Percentiles rank a stretch among this genome's conserved stretches.
Evolutionary conservation across 495 filamentous ascomycete species (phyloP).

Genomic region (Aspergillus haitiensis): DNA sequence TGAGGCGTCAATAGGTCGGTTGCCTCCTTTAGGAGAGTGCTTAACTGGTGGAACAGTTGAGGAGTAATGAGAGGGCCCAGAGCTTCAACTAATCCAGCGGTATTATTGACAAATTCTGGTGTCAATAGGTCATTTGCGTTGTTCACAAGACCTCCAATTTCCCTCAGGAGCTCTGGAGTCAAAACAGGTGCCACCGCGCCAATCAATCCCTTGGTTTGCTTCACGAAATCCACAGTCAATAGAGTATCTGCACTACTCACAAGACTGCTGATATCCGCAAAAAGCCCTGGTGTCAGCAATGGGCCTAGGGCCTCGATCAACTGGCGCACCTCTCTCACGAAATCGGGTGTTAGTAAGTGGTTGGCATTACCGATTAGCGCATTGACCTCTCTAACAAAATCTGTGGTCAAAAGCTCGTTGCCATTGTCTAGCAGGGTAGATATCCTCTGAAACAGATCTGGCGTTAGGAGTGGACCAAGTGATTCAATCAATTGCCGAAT

Average conservation of each 20-base stretch:
- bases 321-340: constrained; percentile 40
- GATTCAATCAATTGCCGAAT: constrained; percentile 38
- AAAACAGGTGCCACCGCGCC: constrained; percentile 31
- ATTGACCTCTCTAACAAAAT: constrained; percentile 34
- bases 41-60: constrained; percentile 39
- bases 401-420: constrained; percentile 28
- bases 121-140: constrained; percentile 40
- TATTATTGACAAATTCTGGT: constrained; percentile 43
- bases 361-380: constrained; percentile 36
- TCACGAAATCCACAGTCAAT: constrained; percentile 42
- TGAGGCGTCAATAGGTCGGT: constrained; percentile 32
- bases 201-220: constrained; percentile 36
- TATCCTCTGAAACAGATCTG: constrained; percentile 31
- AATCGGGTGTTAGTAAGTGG: constrained; percentile 29
- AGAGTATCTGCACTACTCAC: constrained; percentile 45
- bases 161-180: constrained; percentile 37
- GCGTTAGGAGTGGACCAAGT: constrained; percentile 27
- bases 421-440: constrained; percentile 23
- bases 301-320: constrained; percentile 34
- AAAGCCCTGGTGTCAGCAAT: constrained; percentile 37
- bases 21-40: constrained; percentile 39
- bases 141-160: constrained; percentile 39
- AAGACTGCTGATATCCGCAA: constrained; percentile 41
- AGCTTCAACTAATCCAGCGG: constrained; percentile 25
- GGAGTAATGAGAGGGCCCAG: constrained; percentile 35